Evolutionary conservation across 2,329 filamentous ascomycete species (phyloP).

Genomic region (Colletotrichum sp.): DNA sequence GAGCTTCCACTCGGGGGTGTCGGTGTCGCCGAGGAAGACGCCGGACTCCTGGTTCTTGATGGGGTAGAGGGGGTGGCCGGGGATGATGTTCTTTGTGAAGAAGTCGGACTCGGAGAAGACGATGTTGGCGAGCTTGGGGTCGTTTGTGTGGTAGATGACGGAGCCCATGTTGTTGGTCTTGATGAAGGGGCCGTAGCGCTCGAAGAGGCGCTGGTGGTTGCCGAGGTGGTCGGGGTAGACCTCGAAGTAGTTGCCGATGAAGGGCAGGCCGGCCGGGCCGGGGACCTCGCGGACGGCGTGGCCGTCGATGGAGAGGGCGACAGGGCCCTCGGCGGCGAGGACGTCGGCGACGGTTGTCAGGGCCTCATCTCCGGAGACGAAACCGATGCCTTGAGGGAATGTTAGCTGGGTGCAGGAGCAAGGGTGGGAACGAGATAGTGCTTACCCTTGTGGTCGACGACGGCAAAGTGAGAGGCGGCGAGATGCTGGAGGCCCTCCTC

Average conservation of each 20-base stretch:
- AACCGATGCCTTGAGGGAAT: conserved; percentile 36
- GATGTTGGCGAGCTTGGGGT: conserved; percentile 49
- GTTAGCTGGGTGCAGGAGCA: background rate
- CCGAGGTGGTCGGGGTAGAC: conserved; percentile 63
- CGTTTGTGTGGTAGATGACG: conserved; percentile 54
- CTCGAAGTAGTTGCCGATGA: conserved; percentile 60
- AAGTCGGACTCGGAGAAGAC: conserved; percentile 54
- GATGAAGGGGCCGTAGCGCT: conserved; percentile 56
- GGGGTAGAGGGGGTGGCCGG: conserved; percentile 51
- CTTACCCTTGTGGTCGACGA: conserved; percentile 45
- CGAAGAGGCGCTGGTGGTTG: conserved; percentile 60
- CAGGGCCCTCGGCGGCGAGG: conserved; percentile 31
- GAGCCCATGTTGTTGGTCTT: conserved; percentile 58
- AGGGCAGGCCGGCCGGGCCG: conserved; percentile 51
- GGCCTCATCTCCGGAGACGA: conserved; percentile 33
- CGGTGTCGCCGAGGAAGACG: conserved; percentile 55
- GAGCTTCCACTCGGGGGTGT: conserved; percentile 52
- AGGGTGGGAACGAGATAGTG: background rate
- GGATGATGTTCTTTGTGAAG: conserved; percentile 58
- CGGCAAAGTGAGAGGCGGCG: conserved; percentile 46
- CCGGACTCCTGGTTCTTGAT: conserved; percentile 47
- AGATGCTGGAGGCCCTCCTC: conserved; percentile 42
- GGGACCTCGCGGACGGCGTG: conserved; percentile 53
- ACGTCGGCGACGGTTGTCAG: conserved; percentile 40
- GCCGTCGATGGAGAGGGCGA: conserved; percentile 54